Evolutionary conservation across 257 asterid genomes (phyloP).

Genomic region (Solanum peruvianum): DNA sequence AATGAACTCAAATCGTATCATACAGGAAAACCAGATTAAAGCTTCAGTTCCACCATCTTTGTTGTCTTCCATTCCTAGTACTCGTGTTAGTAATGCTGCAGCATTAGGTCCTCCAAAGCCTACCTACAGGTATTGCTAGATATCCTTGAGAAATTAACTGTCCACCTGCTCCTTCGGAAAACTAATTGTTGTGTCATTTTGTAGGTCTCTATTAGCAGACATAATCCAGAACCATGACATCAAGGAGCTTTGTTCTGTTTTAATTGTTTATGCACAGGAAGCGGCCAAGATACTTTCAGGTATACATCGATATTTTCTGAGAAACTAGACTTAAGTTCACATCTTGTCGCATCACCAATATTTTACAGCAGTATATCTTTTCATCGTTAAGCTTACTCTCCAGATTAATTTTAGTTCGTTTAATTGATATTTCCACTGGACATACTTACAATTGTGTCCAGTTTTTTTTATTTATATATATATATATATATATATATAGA

Average conservation of each 20-base stretch:
- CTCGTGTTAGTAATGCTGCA: conserved; percentile 5
- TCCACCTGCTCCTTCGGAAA: background rate
- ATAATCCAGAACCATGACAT: conserved; percentile 13
- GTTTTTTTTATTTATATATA: background rate
- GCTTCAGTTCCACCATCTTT: conserved; percentile 2
- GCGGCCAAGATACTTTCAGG: conserved; percentile 16
- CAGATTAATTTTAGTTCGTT: background rate
- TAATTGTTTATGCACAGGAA: conserved; percentile 14
- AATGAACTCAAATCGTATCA: background rate
- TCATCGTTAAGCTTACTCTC: background rate
- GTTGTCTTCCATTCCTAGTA: background rate
- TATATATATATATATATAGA: no score
- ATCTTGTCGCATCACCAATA: background rate
- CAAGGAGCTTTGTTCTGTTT: conserved; percentile 16
- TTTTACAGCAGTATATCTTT: background rate
- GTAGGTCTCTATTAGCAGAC: conserved; percentile 24
- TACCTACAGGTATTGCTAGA: conserved; percentile 13
- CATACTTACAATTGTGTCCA: background rate
- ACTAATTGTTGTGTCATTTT: background rate
- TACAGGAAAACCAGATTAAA: conserved; percentile 6
- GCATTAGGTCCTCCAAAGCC: conserved; percentile 13
- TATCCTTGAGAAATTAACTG: background rate
- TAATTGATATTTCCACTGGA: background rate
- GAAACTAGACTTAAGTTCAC: background rate
- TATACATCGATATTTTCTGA: background rate